Evolutionary conservation across 441 rosid species (phyloP).

Genomic region (Mallotus repandus): DNA sequence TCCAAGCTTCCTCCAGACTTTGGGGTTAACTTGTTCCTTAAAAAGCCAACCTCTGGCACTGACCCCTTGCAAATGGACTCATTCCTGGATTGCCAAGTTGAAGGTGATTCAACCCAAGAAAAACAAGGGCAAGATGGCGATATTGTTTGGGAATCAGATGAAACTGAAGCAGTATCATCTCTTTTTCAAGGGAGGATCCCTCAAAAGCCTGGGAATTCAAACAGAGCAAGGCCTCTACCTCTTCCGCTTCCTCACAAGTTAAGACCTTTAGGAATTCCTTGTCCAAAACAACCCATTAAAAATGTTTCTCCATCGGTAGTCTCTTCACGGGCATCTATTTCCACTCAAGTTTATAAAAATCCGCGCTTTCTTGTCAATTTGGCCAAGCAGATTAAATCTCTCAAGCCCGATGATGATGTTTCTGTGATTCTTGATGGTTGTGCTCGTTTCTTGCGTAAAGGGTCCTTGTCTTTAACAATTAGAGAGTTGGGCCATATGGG

Average conservation of each 20-base stretch:
- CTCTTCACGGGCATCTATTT: slow-evolving; percentile 40
- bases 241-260: slow-evolving; percentile 79
- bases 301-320: slow-evolving; percentile 8
- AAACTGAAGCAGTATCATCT: slow-evolving; percentile 74
- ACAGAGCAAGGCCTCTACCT: slow-evolving; percentile 66
- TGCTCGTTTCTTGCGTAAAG: slow-evolving; percentile 65
- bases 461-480: slow-evolving; percentile 63
- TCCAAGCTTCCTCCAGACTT: slow-evolving; percentile 78
- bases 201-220: slow-evolving; percentile 60
- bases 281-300: slow-evolving; percentile 45
- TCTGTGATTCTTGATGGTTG: slow-evolving; percentile 52
- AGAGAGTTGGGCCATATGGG: slow-evolving; percentile 75
- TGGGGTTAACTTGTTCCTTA: slow-evolving; percentile 72
- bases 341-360: slow-evolving; percentile 47
- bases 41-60: slow-evolving; percentile 41
- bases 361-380: slow-evolving; percentile 59
- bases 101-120: slow-evolving; percentile 23
- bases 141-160: slow-evolving; percentile 60
- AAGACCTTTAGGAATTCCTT: slow-evolving; percentile 65
- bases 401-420: slow-evolving; percentile 47
- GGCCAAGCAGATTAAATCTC: slow-evolving; percentile 65
- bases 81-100: slow-evolving; percentile 13
- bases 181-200: slow-evolving; percentile 79
- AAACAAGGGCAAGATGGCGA: slow-evolving; percentile 23
- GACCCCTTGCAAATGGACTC: slow-evolving; percentile 26